Percentiles rank a stretch among this genome's conserved stretches.
Evolutionary conservation across 805 yeast genomes (phyloP).

Genomic region (Kuraishia ogatae): DNA sequence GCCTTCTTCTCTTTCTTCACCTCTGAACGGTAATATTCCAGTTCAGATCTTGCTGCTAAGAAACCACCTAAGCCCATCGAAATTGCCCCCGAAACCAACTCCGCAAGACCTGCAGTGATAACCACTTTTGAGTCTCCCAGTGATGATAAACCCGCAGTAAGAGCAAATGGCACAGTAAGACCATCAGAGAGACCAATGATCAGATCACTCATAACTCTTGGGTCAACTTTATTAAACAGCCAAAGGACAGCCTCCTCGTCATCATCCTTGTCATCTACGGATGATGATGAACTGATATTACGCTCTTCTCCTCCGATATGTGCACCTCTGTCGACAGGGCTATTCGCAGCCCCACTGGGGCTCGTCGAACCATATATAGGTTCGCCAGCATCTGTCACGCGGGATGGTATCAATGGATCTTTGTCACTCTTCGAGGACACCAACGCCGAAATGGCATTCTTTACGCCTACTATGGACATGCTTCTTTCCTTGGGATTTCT

Average conservation of each 20-base stretch:
- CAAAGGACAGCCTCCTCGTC: constrained; percentile 11
- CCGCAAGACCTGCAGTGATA: constrained; percentile 97
- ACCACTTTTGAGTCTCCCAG: constrained; percentile 86
- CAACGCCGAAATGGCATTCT: constrained; percentile 17
- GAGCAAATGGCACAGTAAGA: constrained; percentile 95
- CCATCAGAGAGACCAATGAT: constrained; percentile 95
- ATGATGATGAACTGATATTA: not conserved
- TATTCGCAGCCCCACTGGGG: constrained; percentile 3
- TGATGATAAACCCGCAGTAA: constrained; percentile 91
- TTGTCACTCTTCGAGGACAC: constrained; percentile 7
- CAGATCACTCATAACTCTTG: constrained; percentile 88
- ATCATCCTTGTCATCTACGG: constrained; percentile 1
- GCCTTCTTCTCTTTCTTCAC: constrained; percentile 63
- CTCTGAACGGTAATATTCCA: constrained; percentile 63
- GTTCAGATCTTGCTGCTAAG: constrained; percentile 87
- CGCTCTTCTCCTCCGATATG: not conserved
- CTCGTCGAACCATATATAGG: constrained; percentile 1
- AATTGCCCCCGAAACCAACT: constrained; percentile 92
- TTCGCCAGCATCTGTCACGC: constrained; percentile 2
- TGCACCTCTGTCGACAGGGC: not conserved
- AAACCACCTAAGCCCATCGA: constrained; percentile 98
- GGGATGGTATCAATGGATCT: not conserved
- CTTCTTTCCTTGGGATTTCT: too few species aligned
- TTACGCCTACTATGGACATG: constrained; percentile 25
- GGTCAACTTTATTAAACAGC: constrained; percentile 56